Base-by-base conservation (phyloP, 2,329 filamentous ascomycete species). In the Botryotinia globosa region DNA sequence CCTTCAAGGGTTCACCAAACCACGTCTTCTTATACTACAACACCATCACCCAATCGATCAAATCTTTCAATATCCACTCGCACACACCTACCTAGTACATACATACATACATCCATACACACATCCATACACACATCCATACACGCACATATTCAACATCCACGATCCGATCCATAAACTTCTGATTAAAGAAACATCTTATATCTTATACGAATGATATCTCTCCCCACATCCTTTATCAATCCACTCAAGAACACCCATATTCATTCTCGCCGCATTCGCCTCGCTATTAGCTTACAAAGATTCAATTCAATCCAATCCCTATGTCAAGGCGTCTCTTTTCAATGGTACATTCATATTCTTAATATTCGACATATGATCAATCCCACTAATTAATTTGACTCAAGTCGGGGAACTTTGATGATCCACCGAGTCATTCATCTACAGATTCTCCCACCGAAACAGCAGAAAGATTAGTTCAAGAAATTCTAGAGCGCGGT, bases 401-500 rank as follows among this genome's bases (percentile, higher is more conserved):
- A 32, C 22, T 67, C 67, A 29, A 80, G 79, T 80, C 78, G 75
- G 75, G 75, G 45, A 79, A 80, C 61, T 77, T 74, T 71, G 76
- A 80, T 71, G 73, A 77, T 59, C 77, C 77, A 39, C 74, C 78
- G 39, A 67, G 48, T 37, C 48, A 56, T 16, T 74, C 77, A 45
- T 73, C 77, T 32, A 76, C 77, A 63, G 77, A 79, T 67, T 75
- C 76, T 54, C 71, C 73, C 39, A 73, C 75, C 64, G 76, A 78
- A 70, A 79, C 77, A 14, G 79, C 78, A 56, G 75, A 78, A 79
- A 74, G 78, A 67, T 77, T 81, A n/a, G 76, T 84, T 37, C 81
- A 80, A 68, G 82, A 80, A 71, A 82, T 83, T 71, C 80, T 84
- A 77, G 81, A 84, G 78, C 80, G 81, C 74, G 75, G 74, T 22